phyloP scores from a whole-genome alignment of 805 yeast species.

The Starmerella tilneyi region DNA sequence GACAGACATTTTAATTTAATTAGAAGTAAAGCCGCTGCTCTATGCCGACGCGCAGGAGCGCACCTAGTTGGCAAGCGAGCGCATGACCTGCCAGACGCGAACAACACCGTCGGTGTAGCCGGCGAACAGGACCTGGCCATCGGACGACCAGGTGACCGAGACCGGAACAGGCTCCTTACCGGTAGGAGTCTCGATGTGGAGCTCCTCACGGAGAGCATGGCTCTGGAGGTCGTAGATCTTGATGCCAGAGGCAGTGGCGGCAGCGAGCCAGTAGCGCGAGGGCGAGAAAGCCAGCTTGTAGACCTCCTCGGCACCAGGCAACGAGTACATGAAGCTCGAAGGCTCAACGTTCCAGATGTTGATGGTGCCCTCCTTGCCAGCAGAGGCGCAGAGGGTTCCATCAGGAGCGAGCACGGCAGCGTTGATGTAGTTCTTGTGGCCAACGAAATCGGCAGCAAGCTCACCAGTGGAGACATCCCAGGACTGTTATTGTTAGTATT shows the following conservation, averaged over 20 bases:
- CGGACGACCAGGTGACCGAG: conserved; percentile 99
- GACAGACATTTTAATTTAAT: not conserved
- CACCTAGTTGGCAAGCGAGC: conserved; percentile 11
- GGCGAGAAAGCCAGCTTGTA: conserved; percentile 99
- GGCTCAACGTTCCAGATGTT: conserved; percentile 94
- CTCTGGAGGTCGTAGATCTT: conserved; percentile 97
- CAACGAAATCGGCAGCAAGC: conserved; percentile 90
- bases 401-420: conserved; percentile 98
- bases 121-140: conserved; percentile 98
- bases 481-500: conserved; percentile 45
- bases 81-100: conserved; percentile 99
- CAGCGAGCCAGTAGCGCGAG: conserved; percentile 99
- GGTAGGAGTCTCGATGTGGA: conserved; percentile 57
- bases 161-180: conserved; percentile 97
- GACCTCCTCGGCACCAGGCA: conserved; percentile 91
- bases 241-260: conserved; percentile 96
- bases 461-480: conserved; percentile 85
- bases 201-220: conserved; percentile 97
- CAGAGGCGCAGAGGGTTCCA: conserved; percentile 98
- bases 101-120: conserved; percentile 99
- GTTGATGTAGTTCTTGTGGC: conserved; percentile 98
- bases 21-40: not conserved
- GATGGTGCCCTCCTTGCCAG: conserved; percentile 98
- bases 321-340: conserved; percentile 80
- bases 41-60: not conserved